A percentile compares a stretch with the other conserved stretches of the same genome.
Conservation (phyloP, 805 yeast species). For the Candida rishiriensis region DNA sequence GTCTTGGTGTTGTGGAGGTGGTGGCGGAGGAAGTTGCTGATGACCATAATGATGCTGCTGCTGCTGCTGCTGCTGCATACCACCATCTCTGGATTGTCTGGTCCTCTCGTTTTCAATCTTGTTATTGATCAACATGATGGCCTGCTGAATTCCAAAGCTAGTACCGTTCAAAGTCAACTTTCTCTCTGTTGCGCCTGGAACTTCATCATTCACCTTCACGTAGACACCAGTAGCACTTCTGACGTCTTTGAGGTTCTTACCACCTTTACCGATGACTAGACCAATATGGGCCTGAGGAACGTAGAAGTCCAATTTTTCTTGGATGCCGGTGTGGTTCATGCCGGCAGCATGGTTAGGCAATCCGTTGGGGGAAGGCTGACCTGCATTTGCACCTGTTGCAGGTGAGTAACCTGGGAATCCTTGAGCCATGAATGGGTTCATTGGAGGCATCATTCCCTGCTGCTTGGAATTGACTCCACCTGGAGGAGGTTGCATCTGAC, state of each 20-base stretch:
- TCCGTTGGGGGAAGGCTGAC: slow-evolving; percentile 10
- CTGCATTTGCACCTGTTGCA: slow-evolving; percentile 6
- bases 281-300: slow-evolving; percentile 81
- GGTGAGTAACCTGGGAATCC: slow-evolving; percentile 5
- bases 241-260: slow-evolving; percentile 74
- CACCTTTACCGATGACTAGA: slow-evolving; percentile 81
- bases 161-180: slow-evolving; percentile 66
- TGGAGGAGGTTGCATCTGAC: slow-evolving; percentile 15
- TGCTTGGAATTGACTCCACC: slow-evolving; percentile 3
- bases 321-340: slow-evolving; percentile 7
- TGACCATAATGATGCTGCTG: neutral
- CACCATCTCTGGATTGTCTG: slow-evolving; percentile 24
- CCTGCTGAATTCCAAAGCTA: slow-evolving; percentile 63
- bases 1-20: neutral
- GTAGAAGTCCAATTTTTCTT: slow-evolving; percentile 58
- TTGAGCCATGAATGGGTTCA: slow-evolving; percentile 4
- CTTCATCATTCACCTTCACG: slow-evolving; percentile 61
- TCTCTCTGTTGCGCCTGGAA: slow-evolving; percentile 54
- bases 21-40: neutral
- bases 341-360: no score
- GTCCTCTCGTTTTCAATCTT: slow-evolving; percentile 61
- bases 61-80: neutral
- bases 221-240: slow-evolving; percentile 72
- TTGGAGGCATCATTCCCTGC: slow-evolving; percentile 3
- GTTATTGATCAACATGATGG: slow-evolving; percentile 66